A percentile compares a stretch with the other conserved stretches of the same genome.
Conservation (phyloP, 345 rosid genomes). For the Orychophragmus violaceus region DNA sequence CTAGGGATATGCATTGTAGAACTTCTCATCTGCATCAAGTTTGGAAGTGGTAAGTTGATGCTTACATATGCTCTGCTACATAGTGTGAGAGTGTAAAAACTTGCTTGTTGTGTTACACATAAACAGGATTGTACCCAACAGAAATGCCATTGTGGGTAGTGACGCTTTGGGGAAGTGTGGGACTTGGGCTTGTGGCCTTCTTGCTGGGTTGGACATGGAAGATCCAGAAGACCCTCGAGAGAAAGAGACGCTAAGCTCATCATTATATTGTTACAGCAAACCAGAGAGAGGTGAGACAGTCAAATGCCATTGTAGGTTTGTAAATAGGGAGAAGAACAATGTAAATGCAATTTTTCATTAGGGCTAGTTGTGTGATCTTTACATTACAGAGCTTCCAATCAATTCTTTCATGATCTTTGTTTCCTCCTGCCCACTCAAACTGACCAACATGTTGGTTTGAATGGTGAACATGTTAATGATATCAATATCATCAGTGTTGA, state of each 20-base stretch:
- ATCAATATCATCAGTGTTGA: background rate
- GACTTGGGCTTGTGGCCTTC: conserved; percentile 48
- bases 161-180: conserved; percentile 63
- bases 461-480: background rate
- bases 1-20: conserved; percentile 92
- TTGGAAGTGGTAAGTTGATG: conserved; percentile 70
- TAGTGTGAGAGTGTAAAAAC: conserved; percentile 1
- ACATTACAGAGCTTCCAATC: conserved; percentile 22
- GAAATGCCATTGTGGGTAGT: conserved; percentile 80
- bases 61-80: background rate
- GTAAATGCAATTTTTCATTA: conserved; percentile 37
- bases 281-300: conserved; percentile 27
- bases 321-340: conserved; percentile 27
- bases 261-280: background rate
- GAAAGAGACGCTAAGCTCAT: conserved; percentile 58
- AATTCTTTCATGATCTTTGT: conserved; percentile 25
- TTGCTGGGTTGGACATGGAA: conserved; percentile 76
- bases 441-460: background rate
- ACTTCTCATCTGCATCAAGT: conserved; percentile 94
- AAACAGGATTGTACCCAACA: conserved; percentile 76
- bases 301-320: conserved; percentile 26
- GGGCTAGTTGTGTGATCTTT: conserved; percentile 20
- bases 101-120: background rate
- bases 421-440: background rate
- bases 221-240: conserved; percentile 47